Evolutionary conservation across 2,329 filamentous ascomycete species (phyloP).

Genomic region (Colletotrichum tropicicola): DNA sequence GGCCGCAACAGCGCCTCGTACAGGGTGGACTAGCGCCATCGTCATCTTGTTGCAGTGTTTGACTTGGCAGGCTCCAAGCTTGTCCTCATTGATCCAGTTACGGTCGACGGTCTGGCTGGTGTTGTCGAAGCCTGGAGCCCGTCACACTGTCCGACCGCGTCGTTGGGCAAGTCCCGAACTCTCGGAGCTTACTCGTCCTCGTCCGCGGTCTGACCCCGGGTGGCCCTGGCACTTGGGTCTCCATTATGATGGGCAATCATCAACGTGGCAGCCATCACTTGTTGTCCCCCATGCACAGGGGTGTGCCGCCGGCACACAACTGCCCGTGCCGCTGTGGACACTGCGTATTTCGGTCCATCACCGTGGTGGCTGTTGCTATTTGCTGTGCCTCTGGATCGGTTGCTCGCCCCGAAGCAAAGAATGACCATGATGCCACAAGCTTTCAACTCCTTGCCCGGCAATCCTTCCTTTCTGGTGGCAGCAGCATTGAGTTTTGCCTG

Average conservation of each 20-base stretch:
- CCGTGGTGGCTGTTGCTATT: background rate
- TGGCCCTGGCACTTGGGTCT: slow-evolving; percentile 2
- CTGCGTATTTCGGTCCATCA: background rate
- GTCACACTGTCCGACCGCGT: background rate
- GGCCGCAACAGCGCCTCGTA: background rate
- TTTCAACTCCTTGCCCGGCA: too few species aligned
- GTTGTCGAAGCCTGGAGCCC: background rate
- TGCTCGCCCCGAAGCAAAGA: too few species aligned
- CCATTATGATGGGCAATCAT: slow-evolving; percentile 20
- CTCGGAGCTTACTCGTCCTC: slow-evolving; percentile 6
- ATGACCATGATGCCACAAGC: too few species aligned
- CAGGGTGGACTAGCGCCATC: background rate
- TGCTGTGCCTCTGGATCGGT: too few species aligned
- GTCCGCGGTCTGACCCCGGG: slow-evolving; percentile 4
- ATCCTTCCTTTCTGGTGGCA: too few species aligned
- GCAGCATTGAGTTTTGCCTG: too few species aligned
- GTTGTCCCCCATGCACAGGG: background rate
- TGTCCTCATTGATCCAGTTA: slow-evolving; percentile 21
- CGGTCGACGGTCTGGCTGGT: background rate
- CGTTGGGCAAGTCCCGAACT: slow-evolving; percentile 9
- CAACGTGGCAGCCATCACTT: slow-evolving; percentile 23
- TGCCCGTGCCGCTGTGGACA: slow-evolving; percentile 3
- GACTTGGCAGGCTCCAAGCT: background rate
- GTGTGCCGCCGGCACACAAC: background rate
- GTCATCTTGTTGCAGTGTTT: background rate